Base-by-base conservation (phyloP, 495 filamentous ascomycete genomes). In the Clohesyomyces aquaticus region DNA sequence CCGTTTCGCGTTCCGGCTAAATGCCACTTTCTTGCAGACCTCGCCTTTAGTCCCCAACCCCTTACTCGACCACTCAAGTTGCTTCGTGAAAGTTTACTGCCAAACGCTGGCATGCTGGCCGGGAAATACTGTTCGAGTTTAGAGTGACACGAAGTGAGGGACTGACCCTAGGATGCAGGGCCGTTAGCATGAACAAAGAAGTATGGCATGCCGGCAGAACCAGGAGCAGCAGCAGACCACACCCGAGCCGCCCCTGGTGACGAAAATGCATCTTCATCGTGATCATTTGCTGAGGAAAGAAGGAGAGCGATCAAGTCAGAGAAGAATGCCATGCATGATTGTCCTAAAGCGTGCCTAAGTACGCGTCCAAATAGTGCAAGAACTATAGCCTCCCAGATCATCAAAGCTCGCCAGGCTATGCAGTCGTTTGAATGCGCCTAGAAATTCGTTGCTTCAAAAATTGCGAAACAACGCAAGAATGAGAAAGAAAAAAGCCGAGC, bases 291-390 rank as follows among this genome's bases (percentile, higher is more conserved):
- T 58, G 55, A 22, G 19, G 55, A 25, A 58, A n/a, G n/a, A 21
- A 43, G 53, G 29, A 49, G 27, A 28, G 25, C 14, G 11, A n/a
- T n/a, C n/a, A n/a, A n/a, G n/a, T n/a, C n/a, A n/a, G n/a, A n/a
- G 23, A n/a, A 43, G 25, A 42, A 51, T 19, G 11, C 26, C 16
- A 23, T 50, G 56, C 56, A 59, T 49, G 46, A 57, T 38, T 8
- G 38, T 22, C 32, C 38, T 11, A 21, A 49, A 26, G 32, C 14
- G 32, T 38, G 28, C 22, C 16, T 46, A 59, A 22, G 50, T 59
- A 59, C 56, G 56, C 50, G 56, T 59, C 43, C 56, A 51, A 59
- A 59, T 59, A 38, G 56, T 21, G 43, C 26, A 19, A 59, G 47
- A 14, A 50, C 42, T 59, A 59, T 59, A 59, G 56, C 45, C 56